Evolutionary conservation across 352 stramenopile species (phyloP).

Genomic region (Pythium guiyangense): DNA sequence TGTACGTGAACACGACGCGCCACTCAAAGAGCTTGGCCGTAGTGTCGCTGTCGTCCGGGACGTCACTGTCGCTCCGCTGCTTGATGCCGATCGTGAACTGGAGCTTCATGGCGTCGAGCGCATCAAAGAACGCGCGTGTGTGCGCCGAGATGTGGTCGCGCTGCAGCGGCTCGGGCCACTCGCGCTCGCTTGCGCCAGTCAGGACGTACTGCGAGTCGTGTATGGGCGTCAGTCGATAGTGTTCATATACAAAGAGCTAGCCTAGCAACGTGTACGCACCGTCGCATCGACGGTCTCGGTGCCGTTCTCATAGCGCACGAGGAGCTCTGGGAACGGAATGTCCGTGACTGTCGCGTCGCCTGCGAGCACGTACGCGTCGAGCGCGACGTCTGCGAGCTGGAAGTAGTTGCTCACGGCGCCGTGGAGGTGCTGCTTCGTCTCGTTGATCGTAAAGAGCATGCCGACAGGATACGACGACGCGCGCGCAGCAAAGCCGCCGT

Average conservation of each 20-base stretch:
- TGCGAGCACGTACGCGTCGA: slow-evolving; percentile 46
- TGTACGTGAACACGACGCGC: slow-evolving; percentile 59
- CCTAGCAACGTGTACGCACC: slow-evolving; percentile 7
- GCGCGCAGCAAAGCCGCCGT: slow-evolving; percentile 37
- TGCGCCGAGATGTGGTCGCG: slow-evolving; percentile 21
- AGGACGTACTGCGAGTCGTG: slow-evolving; percentile 36
- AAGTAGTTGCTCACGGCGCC: slow-evolving; percentile 62
- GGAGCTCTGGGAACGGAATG: slow-evolving; percentile 40
- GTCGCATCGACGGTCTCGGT: slow-evolving; percentile 20
- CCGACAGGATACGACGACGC: slow-evolving; percentile 56
- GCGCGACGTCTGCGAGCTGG: slow-evolving; percentile 37
- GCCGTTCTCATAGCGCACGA: slow-evolving; percentile 29
- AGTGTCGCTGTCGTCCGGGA: neutral
- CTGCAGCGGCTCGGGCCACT: slow-evolving; percentile 50
- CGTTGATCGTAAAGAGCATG: slow-evolving; percentile 66
- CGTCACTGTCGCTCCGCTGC: neutral
- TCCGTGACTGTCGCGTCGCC: slow-evolving; percentile 8
- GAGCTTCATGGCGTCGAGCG: slow-evolving; percentile 58
- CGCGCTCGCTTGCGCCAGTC: slow-evolving; percentile 25
- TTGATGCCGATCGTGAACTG: slow-evolving; percentile 42
- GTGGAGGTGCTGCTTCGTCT: slow-evolving; percentile 64
- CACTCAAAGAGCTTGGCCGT: slow-evolving; percentile 41
- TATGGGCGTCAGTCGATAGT: no score
- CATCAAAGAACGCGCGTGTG: slow-evolving; percentile 61
- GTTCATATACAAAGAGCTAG: no score